phyloP scores from a whole-genome alignment of 2,329 filamentous ascomycete genomes.

The Calonectria leucothoes region DNA sequence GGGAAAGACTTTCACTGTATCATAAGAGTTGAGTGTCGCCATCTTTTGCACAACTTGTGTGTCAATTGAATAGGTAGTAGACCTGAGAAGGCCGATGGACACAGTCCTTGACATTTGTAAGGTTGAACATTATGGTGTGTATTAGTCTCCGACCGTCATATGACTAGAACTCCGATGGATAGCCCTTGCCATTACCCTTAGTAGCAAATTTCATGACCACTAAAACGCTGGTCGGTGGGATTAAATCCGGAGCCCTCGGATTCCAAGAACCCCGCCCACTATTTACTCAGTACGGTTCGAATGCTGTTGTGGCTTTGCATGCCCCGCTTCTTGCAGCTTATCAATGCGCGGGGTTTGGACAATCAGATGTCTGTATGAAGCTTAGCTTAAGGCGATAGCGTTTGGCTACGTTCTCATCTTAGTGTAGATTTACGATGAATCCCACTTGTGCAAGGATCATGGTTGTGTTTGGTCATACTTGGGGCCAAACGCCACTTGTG shows the following conservation, averaged over 20 bases:
- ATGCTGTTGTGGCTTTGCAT: background rate
- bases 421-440: background rate
- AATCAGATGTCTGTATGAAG: slow-evolving; percentile 14
- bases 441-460: slow-evolving; percentile 3
- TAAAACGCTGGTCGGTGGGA: background rate
- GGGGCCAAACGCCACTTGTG: background rate
- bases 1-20: too few relatives aligned
- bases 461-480: background rate
- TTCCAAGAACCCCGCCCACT: background rate
- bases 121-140: background rate
- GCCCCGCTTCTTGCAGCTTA: slow-evolving; percentile 4
- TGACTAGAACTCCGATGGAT: background rate
- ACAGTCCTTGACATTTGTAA: background rate
- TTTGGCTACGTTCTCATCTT: background rate
- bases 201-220: background rate
- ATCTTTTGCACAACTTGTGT: background rate
- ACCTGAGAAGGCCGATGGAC: background rate
- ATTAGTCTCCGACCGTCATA: background rate
- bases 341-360: background rate
- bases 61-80: background rate
- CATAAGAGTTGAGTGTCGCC: too few relatives aligned
- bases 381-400: background rate
- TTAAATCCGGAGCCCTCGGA: background rate
- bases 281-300: background rate
- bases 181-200: background rate